Conservation (phyloP, 2,329 filamentous ascomycete species). For the Sarocladium brachiariae region DNA sequence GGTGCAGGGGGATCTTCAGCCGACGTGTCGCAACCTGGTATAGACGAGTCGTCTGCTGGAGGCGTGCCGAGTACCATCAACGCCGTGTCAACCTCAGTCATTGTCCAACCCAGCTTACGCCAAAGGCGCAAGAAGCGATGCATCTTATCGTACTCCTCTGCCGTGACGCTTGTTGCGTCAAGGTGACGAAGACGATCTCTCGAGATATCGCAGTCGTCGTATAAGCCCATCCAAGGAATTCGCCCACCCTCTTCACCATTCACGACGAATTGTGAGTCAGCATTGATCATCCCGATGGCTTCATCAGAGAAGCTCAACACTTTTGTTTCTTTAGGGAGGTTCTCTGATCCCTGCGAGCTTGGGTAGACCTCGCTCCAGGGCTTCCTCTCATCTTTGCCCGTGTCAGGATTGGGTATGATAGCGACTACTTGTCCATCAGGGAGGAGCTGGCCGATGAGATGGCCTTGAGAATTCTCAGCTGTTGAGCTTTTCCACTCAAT, state of each 20-base stretch:
- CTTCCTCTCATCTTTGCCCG: neutral
- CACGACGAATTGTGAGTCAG: neutral
- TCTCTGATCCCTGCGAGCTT: neutral
- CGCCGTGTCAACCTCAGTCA: neutral
- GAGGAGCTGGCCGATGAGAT: neutral
- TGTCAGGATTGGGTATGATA: neutral
- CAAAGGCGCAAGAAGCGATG: neutral
- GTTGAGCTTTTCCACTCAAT: neutral
- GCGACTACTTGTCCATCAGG: neutral
- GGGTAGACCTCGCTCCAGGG: neutral
- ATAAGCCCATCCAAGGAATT: neutral
- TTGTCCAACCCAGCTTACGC: neutral
- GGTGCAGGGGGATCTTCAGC: neutral
- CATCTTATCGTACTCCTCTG: neutral
- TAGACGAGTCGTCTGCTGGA: neutral
- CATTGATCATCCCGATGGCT: neutral
- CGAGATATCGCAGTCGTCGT: neutral
- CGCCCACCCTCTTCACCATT: neutral
- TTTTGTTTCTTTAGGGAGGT: neutral
- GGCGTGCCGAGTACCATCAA: neutral
- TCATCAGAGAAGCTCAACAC: neutral
- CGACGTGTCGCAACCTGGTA: neutral
- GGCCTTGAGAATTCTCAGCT: neutral
- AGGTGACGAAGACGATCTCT: neutral
- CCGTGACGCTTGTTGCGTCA: neutral